Conservation (phyloP, 805 yeast species). For the Lachancea meyersii region DNA sequence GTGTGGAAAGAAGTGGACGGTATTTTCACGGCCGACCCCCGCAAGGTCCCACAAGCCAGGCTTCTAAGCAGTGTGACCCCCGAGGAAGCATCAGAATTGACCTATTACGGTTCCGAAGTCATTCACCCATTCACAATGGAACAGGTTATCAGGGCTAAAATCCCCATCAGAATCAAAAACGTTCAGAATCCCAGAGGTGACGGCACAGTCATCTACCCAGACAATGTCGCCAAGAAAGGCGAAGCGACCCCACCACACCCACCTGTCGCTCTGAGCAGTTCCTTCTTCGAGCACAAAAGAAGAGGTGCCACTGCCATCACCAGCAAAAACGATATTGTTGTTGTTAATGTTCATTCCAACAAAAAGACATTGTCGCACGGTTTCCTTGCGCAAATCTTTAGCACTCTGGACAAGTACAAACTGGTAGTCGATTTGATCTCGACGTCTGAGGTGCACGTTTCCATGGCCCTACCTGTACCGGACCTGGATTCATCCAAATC, state of each 20-base stretch:
- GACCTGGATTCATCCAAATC: slow-evolving; percentile 52
- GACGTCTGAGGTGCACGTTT: slow-evolving; percentile 95
- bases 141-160: slow-evolving; percentile 91
- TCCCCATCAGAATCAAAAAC: slow-evolving; percentile 94
- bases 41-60: slow-evolving; percentile 88
- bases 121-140: slow-evolving; percentile 99
- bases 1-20: slow-evolving; percentile 99
- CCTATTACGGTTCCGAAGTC: slow-evolving; percentile 96
- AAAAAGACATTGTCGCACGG: slow-evolving; percentile 91
- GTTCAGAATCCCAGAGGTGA: slow-evolving; percentile 89
- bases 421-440: slow-evolving; percentile 93
- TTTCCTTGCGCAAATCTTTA: slow-evolving; percentile 84
- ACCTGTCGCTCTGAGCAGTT: slow-evolving; percentile 57
- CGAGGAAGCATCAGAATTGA: slow-evolving; percentile 96
- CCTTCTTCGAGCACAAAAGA: slow-evolving; percentile 40
- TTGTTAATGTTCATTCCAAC: slow-evolving; percentile 88
- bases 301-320: slow-evolving; percentile 93
- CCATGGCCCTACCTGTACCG: slow-evolving; percentile 89
- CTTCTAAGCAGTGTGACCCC: slow-evolving; percentile 86
- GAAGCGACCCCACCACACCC: slow-evolving; percentile 94
- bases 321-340: slow-evolving; percentile 86
- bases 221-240: slow-evolving; percentile 76
- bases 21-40: slow-evolving; percentile 96
- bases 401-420: slow-evolving; percentile 74
- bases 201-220: slow-evolving; percentile 94